phyloP scores from a whole-genome alignment of 768 basidiomycete species.

The Postia placenta region DNA sequence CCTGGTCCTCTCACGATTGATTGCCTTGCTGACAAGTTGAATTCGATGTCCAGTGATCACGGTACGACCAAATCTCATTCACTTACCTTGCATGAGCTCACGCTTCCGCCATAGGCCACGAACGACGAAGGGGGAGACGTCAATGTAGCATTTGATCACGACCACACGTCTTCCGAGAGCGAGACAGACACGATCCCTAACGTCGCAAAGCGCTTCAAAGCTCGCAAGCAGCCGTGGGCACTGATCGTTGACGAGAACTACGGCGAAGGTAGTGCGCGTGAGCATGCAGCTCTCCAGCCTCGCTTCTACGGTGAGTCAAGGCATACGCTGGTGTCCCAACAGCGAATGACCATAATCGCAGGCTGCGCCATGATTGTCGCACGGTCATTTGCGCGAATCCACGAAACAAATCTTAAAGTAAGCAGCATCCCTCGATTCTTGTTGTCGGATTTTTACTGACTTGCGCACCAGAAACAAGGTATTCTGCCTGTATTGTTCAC shows the following conservation, averaged over 20 bases:
- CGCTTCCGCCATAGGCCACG: slow-evolving; percentile 49
- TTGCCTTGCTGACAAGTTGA: background rate
- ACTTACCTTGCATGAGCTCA: background rate
- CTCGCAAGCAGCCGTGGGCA: slow-evolving; percentile 83
- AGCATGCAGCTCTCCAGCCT: slow-evolving; percentile 96
- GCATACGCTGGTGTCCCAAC: background rate
- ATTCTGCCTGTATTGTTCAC: slow-evolving; percentile 92
- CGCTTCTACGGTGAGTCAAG: slow-evolving; percentile 71
- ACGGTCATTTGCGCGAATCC: slow-evolving; percentile 94
- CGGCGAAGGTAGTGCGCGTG: slow-evolving; percentile 95
- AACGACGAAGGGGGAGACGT: slow-evolving; percentile 95
- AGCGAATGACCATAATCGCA: slow-evolving; percentile 16
- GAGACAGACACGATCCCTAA: slow-evolving; percentile 80
- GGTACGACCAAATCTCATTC: slow-evolving; percentile 28
- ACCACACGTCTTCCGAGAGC: slow-evolving; percentile 36
- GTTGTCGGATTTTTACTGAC: background rate
- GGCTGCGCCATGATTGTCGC: slow-evolving; percentile 87
- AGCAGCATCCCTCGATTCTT: slow-evolving; percentile 7
- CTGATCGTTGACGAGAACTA: slow-evolving; percentile 95
- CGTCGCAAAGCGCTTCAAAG: slow-evolving; percentile 85
- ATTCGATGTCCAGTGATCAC: slow-evolving; percentile 64
- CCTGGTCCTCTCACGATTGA: background rate
- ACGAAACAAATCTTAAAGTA: slow-evolving; percentile 95
- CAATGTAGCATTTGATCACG: slow-evolving; percentile 84
- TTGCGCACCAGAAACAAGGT: slow-evolving; percentile 79